Evolutionary conservation across 2,329 filamentous ascomycete species (phyloP).

Genomic region (Allantophomopsis lycopodina): DNA sequence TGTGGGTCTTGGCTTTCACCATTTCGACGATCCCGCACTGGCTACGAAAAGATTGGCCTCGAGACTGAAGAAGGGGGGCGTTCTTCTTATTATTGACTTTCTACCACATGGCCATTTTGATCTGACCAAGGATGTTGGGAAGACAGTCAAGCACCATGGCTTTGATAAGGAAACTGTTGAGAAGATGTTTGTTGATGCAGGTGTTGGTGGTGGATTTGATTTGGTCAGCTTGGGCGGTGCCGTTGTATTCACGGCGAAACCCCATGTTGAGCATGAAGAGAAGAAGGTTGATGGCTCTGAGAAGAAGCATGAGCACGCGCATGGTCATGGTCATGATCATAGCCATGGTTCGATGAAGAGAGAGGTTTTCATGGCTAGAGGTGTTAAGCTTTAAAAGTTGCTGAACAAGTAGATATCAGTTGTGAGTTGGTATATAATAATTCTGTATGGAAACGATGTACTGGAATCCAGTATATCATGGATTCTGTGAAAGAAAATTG

Average conservation of each 20-base stretch:
- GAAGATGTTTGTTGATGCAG: conserved; percentile 49
- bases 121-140: conserved; percentile 18
- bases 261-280: conserved; percentile 6
- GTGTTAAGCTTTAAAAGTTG: conserved; percentile 20
- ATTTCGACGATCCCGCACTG: conserved; percentile 50
- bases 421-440: too few species aligned
- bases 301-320: conserved; percentile 5
- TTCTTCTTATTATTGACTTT: conserved; percentile 56
- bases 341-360: conserved; percentile 21
- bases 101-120: conserved; percentile 30
- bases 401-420: too few species aligned
- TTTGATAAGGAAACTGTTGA: conserved; percentile 47
- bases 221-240: conserved; percentile 38
- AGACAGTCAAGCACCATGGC: conserved; percentile 51
- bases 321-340: conserved; percentile 2
- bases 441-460: too few species aligned
- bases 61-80: conserved; percentile 50
- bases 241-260: conserved; percentile 26
- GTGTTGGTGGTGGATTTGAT: conserved; percentile 39
- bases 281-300: neutral
- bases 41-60: conserved; percentile 43
- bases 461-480: too few species aligned
- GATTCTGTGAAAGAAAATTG: too few species aligned
- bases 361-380: conserved; percentile 35
- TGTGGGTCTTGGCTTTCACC: conserved; percentile 51